Evolutionary conservation across 192 early-diverging fungal genomes (phyloP).

Genomic region (Backusella parvicylindrica): DNA sequence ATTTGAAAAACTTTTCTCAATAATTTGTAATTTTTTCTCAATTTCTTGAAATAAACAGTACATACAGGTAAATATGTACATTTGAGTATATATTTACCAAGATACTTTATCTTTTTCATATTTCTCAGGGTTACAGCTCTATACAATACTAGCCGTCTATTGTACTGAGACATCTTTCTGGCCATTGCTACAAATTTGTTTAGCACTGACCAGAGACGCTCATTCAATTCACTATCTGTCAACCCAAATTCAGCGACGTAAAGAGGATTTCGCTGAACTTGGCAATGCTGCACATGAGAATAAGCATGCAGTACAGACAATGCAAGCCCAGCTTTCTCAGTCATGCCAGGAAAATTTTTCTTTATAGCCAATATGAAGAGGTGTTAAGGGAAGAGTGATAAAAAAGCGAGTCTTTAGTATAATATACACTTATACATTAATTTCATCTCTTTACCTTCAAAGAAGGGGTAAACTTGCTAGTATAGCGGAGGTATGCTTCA

Average conservation of each 20-base stretch:
- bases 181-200: not conserved
- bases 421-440: no score
- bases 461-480: no score
- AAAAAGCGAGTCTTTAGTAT: no score
- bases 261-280: not conserved
- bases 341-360: no score
- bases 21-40: no score
- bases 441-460: no score
- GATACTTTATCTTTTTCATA: not conserved
- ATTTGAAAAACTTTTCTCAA: no score
- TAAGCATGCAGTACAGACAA: not conserved
- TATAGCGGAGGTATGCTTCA: no score
- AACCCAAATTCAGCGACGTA: not conserved
- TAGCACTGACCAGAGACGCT: not conserved
- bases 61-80: no score
- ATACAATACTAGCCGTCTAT: not conserved
- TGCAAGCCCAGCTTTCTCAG: not conserved
- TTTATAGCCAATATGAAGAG: no score
- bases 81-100: not conserved
- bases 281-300: not conserved
- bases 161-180: not conserved
- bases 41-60: no score
- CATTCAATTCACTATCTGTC: not conserved
- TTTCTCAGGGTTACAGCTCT: not conserved
- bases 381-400: no score